Base-by-base conservation (phyloP, 2,329 filamentous ascomycete species). In the Stenocarpella maydis region DNA sequence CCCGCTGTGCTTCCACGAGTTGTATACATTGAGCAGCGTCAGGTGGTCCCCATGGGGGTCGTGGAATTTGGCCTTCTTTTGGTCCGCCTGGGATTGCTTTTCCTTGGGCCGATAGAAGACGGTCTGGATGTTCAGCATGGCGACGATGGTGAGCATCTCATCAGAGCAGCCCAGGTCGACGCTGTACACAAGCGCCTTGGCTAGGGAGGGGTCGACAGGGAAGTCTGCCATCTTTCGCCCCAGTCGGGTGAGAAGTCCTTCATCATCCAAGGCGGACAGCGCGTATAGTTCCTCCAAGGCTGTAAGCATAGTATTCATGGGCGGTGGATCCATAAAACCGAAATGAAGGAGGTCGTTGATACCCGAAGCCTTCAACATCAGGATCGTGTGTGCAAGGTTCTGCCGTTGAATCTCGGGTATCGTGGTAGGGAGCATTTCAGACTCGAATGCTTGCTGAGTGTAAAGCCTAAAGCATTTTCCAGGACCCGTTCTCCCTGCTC, bases 361-460 rank as follows among this genome's bases (percentile, higher is more conserved):
- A 3, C 97, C 96, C 94, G 99, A 98, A 0, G 96, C 96, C 79
- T 99, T 99, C 63, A 99, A 87, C 92, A 98, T 97, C 55, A 99
- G 86, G 79, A 99, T 98, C 0, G 95, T 98, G 74, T 92, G 91
- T 0, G 94, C 92, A 65, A 99, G 78, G 76, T 99, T 99, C 78
- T 98, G 94, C 1, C 96, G 88, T 78, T 99, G 96, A 64, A 99
- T 99, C 76, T 98, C 96, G 0, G 96, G 96, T 37, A 98, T 97
- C 0, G 94, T 95, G 0, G 95, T 98, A 0, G 96, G 95, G 69
- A 98, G 82, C 95, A 99, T 98, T 80, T 99, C 97, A 0, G 93
- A 95, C 77, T 98, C 94, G 78, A 94, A 99, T 0, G 96, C 96
- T 3, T 93, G 90, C 82, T 99, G 96, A 0, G 96, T 99, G 75